A percentile compares a stretch with the other conserved stretches of the same genome.
Conservation (phyloP, 1,284 basidiomycete species). For the Trametes versicolor region DNA sequence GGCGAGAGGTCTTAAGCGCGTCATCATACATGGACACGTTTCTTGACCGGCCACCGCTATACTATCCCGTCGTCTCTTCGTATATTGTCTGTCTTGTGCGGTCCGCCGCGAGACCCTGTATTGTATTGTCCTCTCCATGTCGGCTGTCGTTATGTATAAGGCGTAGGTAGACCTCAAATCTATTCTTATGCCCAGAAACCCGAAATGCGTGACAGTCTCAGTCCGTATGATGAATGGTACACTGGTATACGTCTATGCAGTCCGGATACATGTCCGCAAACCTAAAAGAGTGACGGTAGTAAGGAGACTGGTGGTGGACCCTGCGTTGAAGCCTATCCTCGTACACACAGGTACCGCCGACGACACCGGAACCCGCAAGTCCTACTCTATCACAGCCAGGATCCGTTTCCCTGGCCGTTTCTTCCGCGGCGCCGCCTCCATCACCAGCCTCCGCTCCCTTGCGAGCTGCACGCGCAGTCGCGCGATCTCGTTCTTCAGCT, state of each 20-base stretch:
- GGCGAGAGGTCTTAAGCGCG: constrained; percentile 83
- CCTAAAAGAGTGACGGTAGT: background rate
- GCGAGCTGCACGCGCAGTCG: constrained; percentile 7
- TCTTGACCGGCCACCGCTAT: constrained; percentile 22
- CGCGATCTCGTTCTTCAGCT: constrained; percentile 16
- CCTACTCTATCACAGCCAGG: constrained; percentile 8
- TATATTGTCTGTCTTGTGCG: constrained; percentile 29
- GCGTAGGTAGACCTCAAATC: constrained; percentile 18
- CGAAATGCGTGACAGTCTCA: background rate
- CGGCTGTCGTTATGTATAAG: constrained; percentile 27
- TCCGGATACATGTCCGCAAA: background rate
- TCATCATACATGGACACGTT: constrained; percentile 15
- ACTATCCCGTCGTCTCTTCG: constrained; percentile 25
- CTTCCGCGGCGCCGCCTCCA: constrained; percentile 12
- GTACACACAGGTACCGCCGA: too few species aligned
- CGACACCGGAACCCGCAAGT: background rate
- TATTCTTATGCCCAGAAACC: constrained; percentile 14
- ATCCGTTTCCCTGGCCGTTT: constrained; percentile 2
- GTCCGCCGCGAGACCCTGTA: constrained; percentile 30
- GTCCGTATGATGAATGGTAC: background rate
- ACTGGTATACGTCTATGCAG: background rate
- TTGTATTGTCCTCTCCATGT: constrained; percentile 27
- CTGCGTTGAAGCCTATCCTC: too few species aligned
- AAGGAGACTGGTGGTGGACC: background rate
- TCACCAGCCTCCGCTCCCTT: constrained; percentile 10